Evolutionary conservation across 106 monocot genomes (phyloP), one percentile per base, ranked within the genome.

Genomic region (Dactylorhiza incarnata): DNA sequence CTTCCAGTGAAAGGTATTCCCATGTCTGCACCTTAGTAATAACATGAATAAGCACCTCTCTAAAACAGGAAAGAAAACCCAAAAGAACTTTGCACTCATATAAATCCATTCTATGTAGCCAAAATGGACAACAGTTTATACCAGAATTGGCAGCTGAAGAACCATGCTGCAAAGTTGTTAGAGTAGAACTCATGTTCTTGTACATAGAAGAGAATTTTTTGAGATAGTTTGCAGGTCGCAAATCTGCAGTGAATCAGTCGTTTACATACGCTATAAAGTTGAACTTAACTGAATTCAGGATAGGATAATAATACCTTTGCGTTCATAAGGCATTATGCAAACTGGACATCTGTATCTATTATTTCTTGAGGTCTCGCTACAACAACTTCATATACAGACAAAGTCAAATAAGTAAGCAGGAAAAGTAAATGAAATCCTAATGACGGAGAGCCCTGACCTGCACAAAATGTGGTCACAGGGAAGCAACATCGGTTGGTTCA

Each of bases 191-290:
- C 81, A 96, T 88, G 65, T 78, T 88, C 79, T 80, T 87, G 77
- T 82, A 91, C 52, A 93, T 93, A 74, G 59, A 79, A 15, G 86
- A 77, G 37, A 96, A 84, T 59, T 79, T 77, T 69, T 88, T 89
- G 12, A 96, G 68, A 17, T 93, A 85, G 48, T 56, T 75, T 25
- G 84, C 88, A 72, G 78, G 70, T 70, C 89, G 90, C 74, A 91
- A 48, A 84, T 91, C 96, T 96, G 78, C 74, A 83, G 52, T n/a
- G 4, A 49, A 37, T 50, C 53, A 22, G 20, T n/a, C 13, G 56
- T 45, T 29, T 14, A 13, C 8, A 20, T 48, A 7, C 47, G 8
- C 46, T 23, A 56, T 50, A 58, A 74, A 55, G 62, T 62, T 55
- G 22, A 2, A 1, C 48, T 16, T 47, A 3, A 43, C 17, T 10